Evolutionary conservation across 345 rosid species (phyloP).

Genomic region (Tarenaya hassleriana): DNA sequence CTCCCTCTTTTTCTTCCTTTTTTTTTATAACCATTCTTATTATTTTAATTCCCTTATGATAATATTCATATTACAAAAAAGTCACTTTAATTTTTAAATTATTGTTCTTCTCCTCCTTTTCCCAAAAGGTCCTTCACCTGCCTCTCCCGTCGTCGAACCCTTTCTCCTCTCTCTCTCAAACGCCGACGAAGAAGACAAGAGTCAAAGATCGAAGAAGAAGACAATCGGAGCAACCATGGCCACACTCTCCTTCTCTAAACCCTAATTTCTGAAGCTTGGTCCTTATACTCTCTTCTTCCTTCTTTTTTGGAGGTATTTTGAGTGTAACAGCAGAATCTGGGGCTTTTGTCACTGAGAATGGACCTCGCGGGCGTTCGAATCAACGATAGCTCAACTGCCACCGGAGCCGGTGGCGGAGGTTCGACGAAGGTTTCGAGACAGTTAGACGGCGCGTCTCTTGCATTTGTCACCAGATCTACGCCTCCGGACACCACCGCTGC

Average conservation of each 20-base stretch:
- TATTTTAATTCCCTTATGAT: too few relatives aligned
- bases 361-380: conserved; percentile 55
- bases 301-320: background rate
- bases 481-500: too few relatives aligned
- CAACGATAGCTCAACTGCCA: conserved; percentile 24
- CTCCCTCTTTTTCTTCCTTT: background rate
- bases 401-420: conserved; percentile 21
- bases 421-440: background rate
- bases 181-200: conserved; percentile 22
- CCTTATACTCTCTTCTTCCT: background rate
- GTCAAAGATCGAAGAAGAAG: conserved; percentile 20
- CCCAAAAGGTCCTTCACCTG: too few relatives aligned
- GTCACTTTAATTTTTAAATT: background rate
- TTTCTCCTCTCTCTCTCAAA: conserved; percentile 13
- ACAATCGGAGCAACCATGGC: conserved; percentile 21
- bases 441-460: too few relatives aligned
- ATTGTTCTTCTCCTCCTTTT: background rate
- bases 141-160: conserved; percentile 28
- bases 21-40: too few relatives aligned
- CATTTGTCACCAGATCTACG: too few relatives aligned
- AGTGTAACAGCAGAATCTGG: conserved; percentile 1
- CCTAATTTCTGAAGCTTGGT: conserved; percentile 12
- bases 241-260: conserved; percentile 18
- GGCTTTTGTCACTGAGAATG: conserved; percentile 32
- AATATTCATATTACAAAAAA: too few relatives aligned